Percentiles rank a stretch among this genome's conserved stretches.
Evolutionary conservation across 108 stramenopile genomes (phyloP).

Genomic region (Pseudonitzschia delicatissima): DNA sequence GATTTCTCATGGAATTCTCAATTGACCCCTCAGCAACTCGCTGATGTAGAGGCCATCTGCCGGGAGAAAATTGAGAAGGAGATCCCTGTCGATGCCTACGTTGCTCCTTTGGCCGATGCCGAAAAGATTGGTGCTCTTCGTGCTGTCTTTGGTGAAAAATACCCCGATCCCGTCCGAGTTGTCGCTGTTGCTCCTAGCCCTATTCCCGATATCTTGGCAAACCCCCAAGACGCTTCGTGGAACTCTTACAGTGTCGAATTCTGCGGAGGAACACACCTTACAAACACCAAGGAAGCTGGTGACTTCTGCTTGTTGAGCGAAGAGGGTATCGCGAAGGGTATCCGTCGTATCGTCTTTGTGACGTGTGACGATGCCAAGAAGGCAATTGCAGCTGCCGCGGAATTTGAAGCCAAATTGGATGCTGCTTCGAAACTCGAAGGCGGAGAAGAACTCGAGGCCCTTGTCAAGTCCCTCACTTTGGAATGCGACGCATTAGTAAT

Average conservation of each 20-base stretch:
- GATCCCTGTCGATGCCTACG: slow-evolving; percentile 78
- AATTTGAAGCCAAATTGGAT: slow-evolving; percentile 62
- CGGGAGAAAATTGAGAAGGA: slow-evolving; percentile 51
- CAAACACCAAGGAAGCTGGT: slow-evolving; percentile 93
- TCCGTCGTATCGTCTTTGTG: slow-evolving; percentile 93
- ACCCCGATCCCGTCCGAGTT: slow-evolving; percentile 99
- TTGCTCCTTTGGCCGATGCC: slow-evolving; percentile 84
- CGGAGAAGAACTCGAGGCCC: slow-evolving; percentile 58
- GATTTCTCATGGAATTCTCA: slow-evolving; percentile 93
- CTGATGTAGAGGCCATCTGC: slow-evolving; percentile 70
- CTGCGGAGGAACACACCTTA: slow-evolving; percentile 98
- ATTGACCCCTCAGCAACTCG: slow-evolving; percentile 77
- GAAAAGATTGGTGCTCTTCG: slow-evolving; percentile 88
- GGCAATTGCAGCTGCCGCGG: slow-evolving; percentile 74
- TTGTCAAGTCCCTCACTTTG: slow-evolving; percentile 64
- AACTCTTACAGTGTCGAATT: slow-evolving; percentile 93
- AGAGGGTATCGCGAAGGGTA: slow-evolving; percentile 97
- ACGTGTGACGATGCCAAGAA: slow-evolving; percentile 84
- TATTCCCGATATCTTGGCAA: slow-evolving; percentile 77
- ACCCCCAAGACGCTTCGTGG: slow-evolving; percentile 91
- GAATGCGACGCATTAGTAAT: slow-evolving; percentile 69
- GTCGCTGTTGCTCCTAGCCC: slow-evolving; percentile 81
- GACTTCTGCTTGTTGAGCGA: slow-evolving; percentile 92
- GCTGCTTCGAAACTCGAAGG: slow-evolving; percentile 67
- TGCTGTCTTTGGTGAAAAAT: slow-evolving; percentile 98